Percentiles rank a stretch among this genome's conserved stretches.
Evolutionary conservation across 208 protist species (phyloP).

Genomic region (Novymonas esmeraldas): DNA sequence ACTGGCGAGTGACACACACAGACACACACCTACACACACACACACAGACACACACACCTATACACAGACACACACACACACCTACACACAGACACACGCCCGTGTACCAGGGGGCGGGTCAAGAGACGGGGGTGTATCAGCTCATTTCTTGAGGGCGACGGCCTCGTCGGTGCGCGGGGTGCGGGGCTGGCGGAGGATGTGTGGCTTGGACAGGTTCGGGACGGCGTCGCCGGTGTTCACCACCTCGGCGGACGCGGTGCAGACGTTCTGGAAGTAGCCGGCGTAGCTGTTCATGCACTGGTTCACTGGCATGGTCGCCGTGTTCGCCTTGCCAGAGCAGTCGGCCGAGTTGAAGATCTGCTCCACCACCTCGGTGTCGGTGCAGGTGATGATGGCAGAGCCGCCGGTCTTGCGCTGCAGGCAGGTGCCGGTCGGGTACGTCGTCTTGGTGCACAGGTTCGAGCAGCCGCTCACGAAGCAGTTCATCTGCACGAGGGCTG

Average conservation of each 20-base stretch:
- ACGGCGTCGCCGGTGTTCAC: not conserved
- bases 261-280: slow-evolving; percentile 60
- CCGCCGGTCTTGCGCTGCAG: slow-evolving; percentile 30
- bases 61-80: too few species aligned
- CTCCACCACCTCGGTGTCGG: slow-evolving; percentile 26
- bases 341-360: slow-evolving; percentile 30
- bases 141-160: not conserved
- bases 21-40: too few species aligned
- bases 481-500: slow-evolving; percentile 36
- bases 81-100: too few species aligned
- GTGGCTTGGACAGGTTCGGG: slow-evolving; percentile 2
- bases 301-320: slow-evolving; percentile 42
- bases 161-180: not conserved
- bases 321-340: slow-evolving; percentile 39
- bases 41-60: too few species aligned
- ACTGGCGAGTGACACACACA: too few species aligned
- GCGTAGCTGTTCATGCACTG: slow-evolving; percentile 52
- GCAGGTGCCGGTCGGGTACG: slow-evolving; percentile 47
- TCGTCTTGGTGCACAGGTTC: slow-evolving; percentile 35
- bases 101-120: too few species aligned
- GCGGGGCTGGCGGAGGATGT: slow-evolving; percentile 17
- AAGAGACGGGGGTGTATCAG: too few species aligned
- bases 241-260: slow-evolving; percentile 12
- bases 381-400: slow-evolving; percentile 54
- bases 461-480: slow-evolving; percentile 49